Conservation (phyloP, 2,329 filamentous ascomycete genomes). For the Cercospora sojina region DNA sequence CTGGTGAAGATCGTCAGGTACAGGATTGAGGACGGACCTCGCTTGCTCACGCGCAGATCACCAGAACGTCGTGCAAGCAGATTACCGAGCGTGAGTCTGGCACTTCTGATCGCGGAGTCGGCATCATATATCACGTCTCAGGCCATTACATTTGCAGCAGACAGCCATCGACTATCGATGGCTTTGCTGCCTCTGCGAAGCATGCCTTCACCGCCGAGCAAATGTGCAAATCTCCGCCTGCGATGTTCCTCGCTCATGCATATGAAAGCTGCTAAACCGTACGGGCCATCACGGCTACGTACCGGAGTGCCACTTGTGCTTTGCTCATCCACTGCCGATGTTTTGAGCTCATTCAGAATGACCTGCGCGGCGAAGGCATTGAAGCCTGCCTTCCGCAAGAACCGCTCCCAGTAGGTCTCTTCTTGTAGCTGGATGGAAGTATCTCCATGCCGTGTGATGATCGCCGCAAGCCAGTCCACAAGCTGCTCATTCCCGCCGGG, state of each 20-base stretch:
- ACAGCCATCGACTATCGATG: slow-evolving; percentile 47
- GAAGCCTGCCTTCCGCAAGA: slow-evolving; percentile 63
- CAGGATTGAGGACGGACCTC: background rate
- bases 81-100: background rate
- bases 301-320: background rate
- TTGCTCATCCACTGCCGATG: background rate
- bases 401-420: slow-evolving; percentile 67
- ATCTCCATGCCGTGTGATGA: slow-evolving; percentile 44
- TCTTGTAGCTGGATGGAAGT: slow-evolving; percentile 41
- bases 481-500: slow-evolving; percentile 45
- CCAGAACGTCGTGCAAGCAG: background rate
- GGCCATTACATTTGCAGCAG: background rate
- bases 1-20: background rate
- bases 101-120: background rate
- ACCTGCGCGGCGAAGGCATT: slow-evolving; percentile 71
- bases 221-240: slow-evolving; percentile 48
- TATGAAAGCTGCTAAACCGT: slow-evolving; percentile 57
- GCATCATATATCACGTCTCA: background rate
- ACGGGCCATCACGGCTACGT: background rate
- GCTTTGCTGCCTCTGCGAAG: slow-evolving; percentile 52
- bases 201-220: slow-evolving; percentile 57
- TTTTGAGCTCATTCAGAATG: slow-evolving; percentile 54
- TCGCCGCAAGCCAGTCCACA: slow-evolving; percentile 41
- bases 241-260: slow-evolving; percentile 56
- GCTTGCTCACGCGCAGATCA: background rate